Percentiles rank a stretch among this genome's conserved stretches.
These are phyloP conservation scores for Eucalyptus virginea DNA, from an alignment of 345 rosid species.

Conservation along the genomic window DNA sequence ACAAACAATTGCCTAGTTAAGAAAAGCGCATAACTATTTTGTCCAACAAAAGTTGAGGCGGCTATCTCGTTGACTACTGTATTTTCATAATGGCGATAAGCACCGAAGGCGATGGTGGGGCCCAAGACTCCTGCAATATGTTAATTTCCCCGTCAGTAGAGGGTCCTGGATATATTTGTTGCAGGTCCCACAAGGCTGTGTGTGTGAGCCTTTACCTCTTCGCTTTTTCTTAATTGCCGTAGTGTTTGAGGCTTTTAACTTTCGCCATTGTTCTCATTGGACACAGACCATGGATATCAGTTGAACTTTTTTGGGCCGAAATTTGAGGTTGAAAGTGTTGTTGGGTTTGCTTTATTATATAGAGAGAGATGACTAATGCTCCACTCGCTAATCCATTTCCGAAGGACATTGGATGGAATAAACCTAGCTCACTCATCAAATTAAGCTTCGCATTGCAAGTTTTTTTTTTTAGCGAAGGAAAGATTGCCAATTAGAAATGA, in stretches of 20 bases:
- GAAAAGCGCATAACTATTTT: not conserved
- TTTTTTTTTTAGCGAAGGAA: no score
- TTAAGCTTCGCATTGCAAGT: no score
- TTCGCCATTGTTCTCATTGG: not conserved
- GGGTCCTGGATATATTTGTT: not conserved
- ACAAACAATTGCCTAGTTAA: not conserved
- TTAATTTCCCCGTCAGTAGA: not conserved
- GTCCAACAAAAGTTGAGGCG: not conserved
- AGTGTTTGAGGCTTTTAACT: no score
- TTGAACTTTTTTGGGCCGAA: fast-evolving
- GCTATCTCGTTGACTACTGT: not conserved
- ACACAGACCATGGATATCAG: fast-evolving
- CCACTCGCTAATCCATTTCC: not conserved
- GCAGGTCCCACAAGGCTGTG: not conserved
- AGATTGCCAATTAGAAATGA: no score
- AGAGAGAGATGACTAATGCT: not conserved
- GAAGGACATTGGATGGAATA: not conserved
- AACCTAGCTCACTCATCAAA: not conserved
- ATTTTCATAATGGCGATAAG: fast-evolving
- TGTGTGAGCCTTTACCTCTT: no score
- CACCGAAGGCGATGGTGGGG: not conserved
- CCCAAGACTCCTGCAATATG: no score
- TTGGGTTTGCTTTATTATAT: not conserved
- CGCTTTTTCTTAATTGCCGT: fast-evolving
- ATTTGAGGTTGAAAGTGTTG: not conserved